These are phyloP conservation scores for Lagenaria siceraria DNA, from an alignment of 306 rosid genomes.

Conservation along the genomic window DNA sequence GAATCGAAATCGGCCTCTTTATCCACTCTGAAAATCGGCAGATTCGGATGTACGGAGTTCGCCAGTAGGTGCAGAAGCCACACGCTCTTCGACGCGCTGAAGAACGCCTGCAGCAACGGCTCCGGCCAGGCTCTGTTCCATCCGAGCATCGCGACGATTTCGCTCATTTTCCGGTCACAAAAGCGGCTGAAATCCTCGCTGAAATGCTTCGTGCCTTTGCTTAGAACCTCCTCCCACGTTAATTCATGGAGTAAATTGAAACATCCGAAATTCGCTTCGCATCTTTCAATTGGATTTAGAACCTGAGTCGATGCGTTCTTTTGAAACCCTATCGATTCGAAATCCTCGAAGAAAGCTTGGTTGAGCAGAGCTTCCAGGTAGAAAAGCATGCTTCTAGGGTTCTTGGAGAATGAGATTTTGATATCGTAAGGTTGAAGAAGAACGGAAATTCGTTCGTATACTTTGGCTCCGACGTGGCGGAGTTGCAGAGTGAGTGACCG, in stretches of 20 bases:
- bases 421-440: slow-evolving; percentile 76
- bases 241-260: slow-evolving; percentile 39
- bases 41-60: slow-evolving; percentile 64
- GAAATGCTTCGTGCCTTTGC: slow-evolving; percentile 82
- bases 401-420: slow-evolving; percentile 41
- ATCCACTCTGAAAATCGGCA: slow-evolving; percentile 62
- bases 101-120: slow-evolving; percentile 79
- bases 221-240: slow-evolving; percentile 84
- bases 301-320: slow-evolving; percentile 29
- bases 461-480: slow-evolving; percentile 61
- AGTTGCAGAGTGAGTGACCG: slow-evolving; percentile 74
- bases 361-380: slow-evolving; percentile 69
- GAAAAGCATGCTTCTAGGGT: slow-evolving; percentile 49
- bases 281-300: slow-evolving; percentile 50
- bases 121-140: slow-evolving; percentile 99
- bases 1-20: slow-evolving; percentile 45
- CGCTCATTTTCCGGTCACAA: slow-evolving; percentile 94
- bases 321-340: slow-evolving; percentile 62
- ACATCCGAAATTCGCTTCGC: slow-evolving; percentile 44
- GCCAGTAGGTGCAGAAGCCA: slow-evolving; percentile 77
- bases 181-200: slow-evolving; percentile 87
- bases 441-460: slow-evolving; percentile 47
- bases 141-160: slow-evolving; percentile 74
- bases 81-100: slow-evolving; percentile 72
- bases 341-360: slow-evolving; percentile 66